phyloP scores from a whole-genome alignment of 1,139 yeast species.

The Dujonia santamariae region DNA sequence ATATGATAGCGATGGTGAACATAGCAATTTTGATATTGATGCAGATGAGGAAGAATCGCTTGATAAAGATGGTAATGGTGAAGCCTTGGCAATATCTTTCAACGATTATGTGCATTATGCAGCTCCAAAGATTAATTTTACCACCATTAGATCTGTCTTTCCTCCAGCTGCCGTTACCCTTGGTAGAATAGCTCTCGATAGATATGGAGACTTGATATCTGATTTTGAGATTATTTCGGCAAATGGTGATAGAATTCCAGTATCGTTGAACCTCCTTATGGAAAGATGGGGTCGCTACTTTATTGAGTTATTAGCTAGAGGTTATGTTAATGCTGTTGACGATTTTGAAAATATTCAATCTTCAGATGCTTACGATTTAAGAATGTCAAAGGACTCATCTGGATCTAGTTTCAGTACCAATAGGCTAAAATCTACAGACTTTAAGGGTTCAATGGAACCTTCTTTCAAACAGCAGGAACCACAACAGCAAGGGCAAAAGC shows the following conservation, averaged over 20 bases:
- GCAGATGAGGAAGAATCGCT: constrained; percentile 10
- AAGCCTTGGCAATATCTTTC: constrained; percentile 37
- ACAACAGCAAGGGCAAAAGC: neutral
- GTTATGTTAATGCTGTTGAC: constrained; percentile 58
- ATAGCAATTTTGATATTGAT: no score
- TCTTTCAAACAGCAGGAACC: no score
- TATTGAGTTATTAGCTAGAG: constrained; percentile 56
- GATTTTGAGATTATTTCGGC: constrained; percentile 70
- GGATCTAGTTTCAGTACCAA: neutral
- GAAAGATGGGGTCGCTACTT: constrained; percentile 77
- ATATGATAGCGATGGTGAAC: neutral
- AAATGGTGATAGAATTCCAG: constrained; percentile 64
- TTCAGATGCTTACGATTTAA: constrained; percentile 6
- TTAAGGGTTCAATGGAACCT: neutral
- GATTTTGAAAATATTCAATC: constrained; percentile 38
- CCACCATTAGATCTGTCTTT: constrained; percentile 64
- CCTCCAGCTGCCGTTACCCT: constrained; percentile 75
- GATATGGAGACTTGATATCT: constrained; percentile 59
- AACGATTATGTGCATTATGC: constrained; percentile 74
- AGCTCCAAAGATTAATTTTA: constrained; percentile 65
- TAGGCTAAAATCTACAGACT: neutral
- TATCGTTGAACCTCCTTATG: constrained; percentile 56
- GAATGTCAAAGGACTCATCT: constrained; percentile 6
- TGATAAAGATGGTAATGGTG: neutral
- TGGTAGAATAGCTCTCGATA: constrained; percentile 70